Percentiles rank a stretch among this genome's conserved stretches.
Conservation (phyloP, 1,284 basidiomycete species). For the Tetrapyrgos nigripes region DNA sequence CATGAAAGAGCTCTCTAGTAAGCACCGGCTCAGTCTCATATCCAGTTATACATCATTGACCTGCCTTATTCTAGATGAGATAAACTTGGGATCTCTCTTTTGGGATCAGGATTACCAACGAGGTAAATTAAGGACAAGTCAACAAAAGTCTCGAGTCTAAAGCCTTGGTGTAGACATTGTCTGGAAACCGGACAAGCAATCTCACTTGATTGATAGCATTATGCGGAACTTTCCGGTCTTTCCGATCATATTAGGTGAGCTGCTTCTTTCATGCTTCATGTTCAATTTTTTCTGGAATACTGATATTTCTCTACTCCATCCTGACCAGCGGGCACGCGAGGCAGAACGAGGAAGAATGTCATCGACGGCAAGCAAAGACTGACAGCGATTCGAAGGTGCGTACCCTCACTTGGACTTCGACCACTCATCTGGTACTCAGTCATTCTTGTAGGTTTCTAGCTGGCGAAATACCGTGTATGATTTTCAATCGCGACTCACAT, state of each 20-base stretch:
- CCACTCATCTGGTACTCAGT: not conserved
- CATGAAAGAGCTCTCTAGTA: not conserved
- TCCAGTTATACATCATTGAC: not conserved
- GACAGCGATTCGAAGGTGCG: slow-evolving; percentile 66
- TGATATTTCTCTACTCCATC: slow-evolving; percentile 28
- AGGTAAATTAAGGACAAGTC: slow-evolving; percentile 7
- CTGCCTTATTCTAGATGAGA: slow-evolving; percentile 13
- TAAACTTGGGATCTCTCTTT: slow-evolving; percentile 9
- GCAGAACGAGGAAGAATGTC: slow-evolving; percentile 67
- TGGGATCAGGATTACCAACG: slow-evolving; percentile 19
- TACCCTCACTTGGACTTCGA: not conserved
- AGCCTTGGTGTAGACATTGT: slow-evolving; percentile 59
- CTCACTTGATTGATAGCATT: slow-evolving; percentile 73
- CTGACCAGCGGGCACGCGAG: slow-evolving; percentile 56
- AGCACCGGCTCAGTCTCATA: not conserved
- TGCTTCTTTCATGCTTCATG: not conserved
- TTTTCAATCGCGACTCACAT: not conserved
- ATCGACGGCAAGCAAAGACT: slow-evolving; percentile 84
- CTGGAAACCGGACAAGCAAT: slow-evolving; percentile 73
- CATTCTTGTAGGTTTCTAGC: not conserved
- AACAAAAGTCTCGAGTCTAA: not conserved
- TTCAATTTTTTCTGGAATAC: not conserved
- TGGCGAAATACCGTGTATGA: not conserved
- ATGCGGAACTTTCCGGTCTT: slow-evolving; percentile 78
- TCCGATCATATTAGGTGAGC: slow-evolving; percentile 72